Percentiles rank a stretch among this genome's conserved stretches.
These are phyloP conservation scores for Aureobasidium lini DNA, from an alignment of 2,329 filamentous ascomycete genomes.

Conservation along the genomic window DNA sequence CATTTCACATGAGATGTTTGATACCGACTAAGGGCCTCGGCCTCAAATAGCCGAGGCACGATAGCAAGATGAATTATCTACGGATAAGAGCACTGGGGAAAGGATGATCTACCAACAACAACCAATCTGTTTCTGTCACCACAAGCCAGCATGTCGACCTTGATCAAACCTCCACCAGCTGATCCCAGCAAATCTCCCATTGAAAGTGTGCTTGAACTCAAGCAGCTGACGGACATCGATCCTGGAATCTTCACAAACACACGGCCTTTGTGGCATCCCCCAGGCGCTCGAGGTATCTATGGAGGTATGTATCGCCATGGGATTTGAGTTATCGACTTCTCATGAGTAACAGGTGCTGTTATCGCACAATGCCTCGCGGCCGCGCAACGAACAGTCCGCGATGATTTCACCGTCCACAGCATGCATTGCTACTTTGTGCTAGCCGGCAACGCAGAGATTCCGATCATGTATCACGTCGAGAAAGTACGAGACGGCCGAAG, in stretches of 20 bases:
- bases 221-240: constrained; percentile 66
- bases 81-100: neutral
- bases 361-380: constrained; percentile 88
- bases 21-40: neutral
- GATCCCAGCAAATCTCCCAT: constrained; percentile 70
- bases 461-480: constrained; percentile 92
- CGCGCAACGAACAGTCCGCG: constrained; percentile 77
- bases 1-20: neutral
- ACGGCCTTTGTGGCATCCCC: constrained; percentile 83
- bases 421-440: constrained; percentile 99
- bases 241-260: constrained; percentile 93
- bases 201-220: constrained; percentile 84
- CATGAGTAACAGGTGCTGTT: constrained; percentile 53
- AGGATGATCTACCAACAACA: neutral
- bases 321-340: neutral
- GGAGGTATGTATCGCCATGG: constrained; percentile 49
- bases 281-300: constrained; percentile 86
- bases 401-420: constrained; percentile 76
- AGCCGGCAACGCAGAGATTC: constrained; percentile 74
- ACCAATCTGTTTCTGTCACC: neutral
- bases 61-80: neutral
- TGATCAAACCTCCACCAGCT: constrained; percentile 67
- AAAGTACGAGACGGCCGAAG: constrained; percentile 82
- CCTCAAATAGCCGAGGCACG: neutral
- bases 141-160: constrained; percentile 26